These are phyloP conservation scores for Nephelium lappaceum DNA, from an alignment of 345 rosid genomes.

Conservation along the genomic window DNA sequence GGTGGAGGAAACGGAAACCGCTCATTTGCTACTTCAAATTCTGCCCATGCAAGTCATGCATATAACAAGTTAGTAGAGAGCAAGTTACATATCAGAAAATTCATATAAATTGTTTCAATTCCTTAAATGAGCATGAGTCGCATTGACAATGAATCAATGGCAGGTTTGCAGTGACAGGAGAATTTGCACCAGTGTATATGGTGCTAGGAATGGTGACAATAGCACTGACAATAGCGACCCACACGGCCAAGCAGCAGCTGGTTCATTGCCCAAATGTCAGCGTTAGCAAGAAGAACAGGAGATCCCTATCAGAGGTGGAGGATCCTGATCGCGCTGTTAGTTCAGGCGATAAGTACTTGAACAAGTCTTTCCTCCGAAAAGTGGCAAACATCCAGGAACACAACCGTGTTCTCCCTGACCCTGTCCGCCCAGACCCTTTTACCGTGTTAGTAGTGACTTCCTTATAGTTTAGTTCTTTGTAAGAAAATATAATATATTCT, in stretches of 20 bases:
- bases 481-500: too few relatives aligned
- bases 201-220: conserved; percentile 42
- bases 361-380: conserved; percentile 54
- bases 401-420: conserved; percentile 26
- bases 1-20: conserved; percentile 19
- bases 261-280: conserved; percentile 43
- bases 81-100: background rate
- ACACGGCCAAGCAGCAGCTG: conserved; percentile 52
- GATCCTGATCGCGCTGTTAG: conserved; percentile 39
- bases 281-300: conserved; percentile 55
- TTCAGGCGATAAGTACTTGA: conserved; percentile 38
- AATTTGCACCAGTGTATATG: conserved; percentile 43
- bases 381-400: conserved; percentile 53
- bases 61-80: conserved; percentile 16
- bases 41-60: conserved; percentile 4
- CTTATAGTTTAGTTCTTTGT: background rate
- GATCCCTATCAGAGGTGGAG: conserved; percentile 45
- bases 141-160: background rate
- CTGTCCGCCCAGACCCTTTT: conserved; percentile 38
- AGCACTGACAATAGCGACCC: conserved; percentile 39
- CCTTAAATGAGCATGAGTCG: background rate
- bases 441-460: conserved; percentile 27
- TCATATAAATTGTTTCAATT: background rate
- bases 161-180: conserved; percentile 42
- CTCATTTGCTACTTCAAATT: conserved; percentile 23